Evolutionary conservation across 768 basidiomycete genomes (phyloP), one percentile per base, ranked within the genome.

Genomic region (Psilocybe cyanescens): DNA sequence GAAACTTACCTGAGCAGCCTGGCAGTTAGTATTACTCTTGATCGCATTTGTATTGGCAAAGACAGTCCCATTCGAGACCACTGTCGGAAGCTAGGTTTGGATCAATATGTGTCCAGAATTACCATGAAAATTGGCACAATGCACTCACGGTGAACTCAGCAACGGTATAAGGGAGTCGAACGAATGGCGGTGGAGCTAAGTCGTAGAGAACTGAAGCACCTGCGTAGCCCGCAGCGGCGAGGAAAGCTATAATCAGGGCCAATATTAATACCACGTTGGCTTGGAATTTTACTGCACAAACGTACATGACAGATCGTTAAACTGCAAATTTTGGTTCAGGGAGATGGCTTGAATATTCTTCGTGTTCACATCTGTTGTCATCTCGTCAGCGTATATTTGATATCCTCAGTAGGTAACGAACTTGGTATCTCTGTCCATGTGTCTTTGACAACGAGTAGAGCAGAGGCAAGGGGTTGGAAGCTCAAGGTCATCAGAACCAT

Each of bases 151-250:
- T 67, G 53, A 86, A 82, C 4, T 75, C 73, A 1, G 78, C 78
- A 28, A 86, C 74, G 0, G 83, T 81, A 63, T 82, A 86, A 3
- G 72, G 74, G 8, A 69, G 71, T 49, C 72, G 65, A n/a, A 82
- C 70, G 65, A 86, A 87, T 2, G 80, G 72, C 5, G 84, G 82
- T 30, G 77, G 69, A 0, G 71, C 71, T 3, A 86, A 71, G 57
- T 77, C 67, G 64, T 84, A 86, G 24, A 83, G 66, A 8, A 82
- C 78, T 1, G 76, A 75, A 5, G 84, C 80, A 8, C 81, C 79
- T 11, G 85, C 82, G 62, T 79, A 86, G 11, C 85, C 85, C 7
- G 85, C 81, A 7, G 84, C 85, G 41, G 81, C 78, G 44, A 83
- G 68, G 70, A 85, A 86, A 3, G 78, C 82, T 85, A 62, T 7